A percentile compares a stretch with the other conserved stretches of the same genome.
phyloP scores from a whole-genome alignment of 1,139 yeast species.

The Scheffersomyces parashehatae region DNA sequence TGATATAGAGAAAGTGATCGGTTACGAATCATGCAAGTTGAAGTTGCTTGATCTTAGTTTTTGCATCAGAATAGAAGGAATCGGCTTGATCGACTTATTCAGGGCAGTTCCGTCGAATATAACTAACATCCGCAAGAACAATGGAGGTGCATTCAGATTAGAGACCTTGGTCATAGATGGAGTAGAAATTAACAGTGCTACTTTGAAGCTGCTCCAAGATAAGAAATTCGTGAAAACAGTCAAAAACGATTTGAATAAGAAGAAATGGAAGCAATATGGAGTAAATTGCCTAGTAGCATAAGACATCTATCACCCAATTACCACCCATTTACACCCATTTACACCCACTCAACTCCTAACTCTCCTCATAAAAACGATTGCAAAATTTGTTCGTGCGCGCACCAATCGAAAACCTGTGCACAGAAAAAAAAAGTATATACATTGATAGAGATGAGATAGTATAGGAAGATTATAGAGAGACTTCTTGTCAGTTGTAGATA shows the following conservation, averaged over 20 bases:
- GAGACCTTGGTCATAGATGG: conserved; percentile 36
- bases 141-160: conserved; percentile 12
- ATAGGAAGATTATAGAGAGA: conserved; percentile 6
- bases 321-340: neutral
- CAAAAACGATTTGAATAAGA: conserved; percentile 26
- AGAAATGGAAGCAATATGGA: conserved; percentile 41
- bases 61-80: conserved; percentile 36
- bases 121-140: conserved; percentile 1
- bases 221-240: conserved; percentile 21
- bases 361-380: neutral
- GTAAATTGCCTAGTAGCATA: conserved; percentile 25
- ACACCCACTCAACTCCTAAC: too few relatives aligned
- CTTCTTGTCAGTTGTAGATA: neutral
- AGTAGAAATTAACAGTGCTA: conserved; percentile 31
- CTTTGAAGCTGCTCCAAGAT: conserved; percentile 23
- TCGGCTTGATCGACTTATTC: conserved; percentile 39
- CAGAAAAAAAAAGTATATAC: neutral
- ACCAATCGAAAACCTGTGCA: neutral
- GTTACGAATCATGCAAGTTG: conserved; percentile 18
- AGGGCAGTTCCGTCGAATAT: conserved; percentile 13
- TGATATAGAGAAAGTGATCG: conserved; percentile 21
- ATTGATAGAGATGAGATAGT: neutral
- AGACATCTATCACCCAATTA: too few relatives aligned
- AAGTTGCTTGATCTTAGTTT: conserved; percentile 38
- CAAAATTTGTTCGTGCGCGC: neutral